Percentiles rank a stretch among this genome's conserved stretches.
Conservation (phyloP, 306 rosid genomes). For the Elaeagnus macrophylla region DNA sequence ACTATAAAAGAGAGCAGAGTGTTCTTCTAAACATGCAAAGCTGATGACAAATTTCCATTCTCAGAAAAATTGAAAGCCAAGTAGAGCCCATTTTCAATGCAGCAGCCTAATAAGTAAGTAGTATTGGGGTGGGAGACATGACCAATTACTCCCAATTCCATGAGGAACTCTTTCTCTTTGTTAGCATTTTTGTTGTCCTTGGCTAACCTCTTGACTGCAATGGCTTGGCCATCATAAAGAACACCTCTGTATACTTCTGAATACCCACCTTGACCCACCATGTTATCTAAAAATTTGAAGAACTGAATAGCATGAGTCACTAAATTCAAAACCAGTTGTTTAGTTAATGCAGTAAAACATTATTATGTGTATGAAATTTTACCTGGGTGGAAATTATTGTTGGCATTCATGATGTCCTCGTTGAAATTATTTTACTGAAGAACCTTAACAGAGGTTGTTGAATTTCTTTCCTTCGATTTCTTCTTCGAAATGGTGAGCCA, state of each 20-base stretch:
- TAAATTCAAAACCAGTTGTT: not conserved
- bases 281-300: slow-evolving; percentile 35
- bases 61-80: slow-evolving; percentile 63
- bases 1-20: not conserved
- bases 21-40: slow-evolving; percentile 58
- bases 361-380: not conserved
- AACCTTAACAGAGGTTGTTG: slow-evolving; percentile 56
- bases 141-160: slow-evolving; percentile 84
- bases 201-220: slow-evolving; percentile 85
- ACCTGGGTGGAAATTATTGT: slow-evolving; percentile 72
- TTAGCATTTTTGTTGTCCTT: slow-evolving; percentile 66
- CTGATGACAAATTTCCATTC: slow-evolving; percentile 87
- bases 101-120: slow-evolving; percentile 59
- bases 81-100: slow-evolving; percentile 81
- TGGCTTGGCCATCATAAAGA: slow-evolving; percentile 43
- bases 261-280: slow-evolving; percentile 85
- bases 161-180: slow-evolving; percentile 85
- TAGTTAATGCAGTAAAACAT: not conserved
- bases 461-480: slow-evolving; percentile 30
- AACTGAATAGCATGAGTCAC: slow-evolving; percentile 1
- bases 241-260: slow-evolving; percentile 85
- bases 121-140: slow-evolving; percentile 86
- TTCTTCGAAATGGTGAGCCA: slow-evolving; percentile 57
- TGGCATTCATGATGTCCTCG: slow-evolving; percentile 56
- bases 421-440: too few species aligned